Evolutionary conservation across 768 basidiomycete genomes (phyloP), one percentile per base, ranked within the genome.

Genomic region (Lentinula sp.): DNA sequence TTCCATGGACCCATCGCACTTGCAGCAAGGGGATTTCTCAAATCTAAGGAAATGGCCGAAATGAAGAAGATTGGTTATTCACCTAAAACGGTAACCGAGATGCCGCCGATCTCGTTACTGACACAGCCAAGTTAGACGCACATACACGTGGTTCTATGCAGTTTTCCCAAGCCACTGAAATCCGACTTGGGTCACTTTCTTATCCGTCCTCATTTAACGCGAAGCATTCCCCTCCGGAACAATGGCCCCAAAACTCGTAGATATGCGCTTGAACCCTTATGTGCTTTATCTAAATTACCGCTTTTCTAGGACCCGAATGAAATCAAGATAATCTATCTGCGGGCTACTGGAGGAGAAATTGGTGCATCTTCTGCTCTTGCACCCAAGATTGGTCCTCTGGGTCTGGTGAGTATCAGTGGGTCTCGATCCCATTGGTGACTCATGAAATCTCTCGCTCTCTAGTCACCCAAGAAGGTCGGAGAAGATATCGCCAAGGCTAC

Each of bases 401-500:
- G 96, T 91, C 81, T 99, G 74, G 96, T 98, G 74, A 70, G 95
- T 78, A 3, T 50, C 4, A 3, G 28, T 3, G 28, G 28, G 28
- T 28, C 28, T 28, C 28, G 3, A 28, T 28, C 28, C 28, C 28
- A 28, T 28, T 28, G 28, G 28, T 28, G 28, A 28, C 28, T 28
- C 3, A 28, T 28, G 28, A 28, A 28, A 28, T 28, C 2, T 28
- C 28, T 28, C 61, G 72, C 37, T 39, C 55, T 61, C 54, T 68
- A 98, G 97, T 98, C 97, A 62, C 97, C 97, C 69, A 99, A 99
- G 83, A 98, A 98, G 82, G 97, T 99, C 78, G 97, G 97, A 79
- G 97, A 99, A 93, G 97, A 99, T 79, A 99, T 99, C 74, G 97
- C 97, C 69, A 99, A 99, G 77, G 96, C 96, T 61, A 99, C 97